Percentiles rank a stretch among this genome's conserved stretches.
Evolutionary conservation across 306 rosid species (phyloP).

Genomic region (Vicia faba): DNA sequence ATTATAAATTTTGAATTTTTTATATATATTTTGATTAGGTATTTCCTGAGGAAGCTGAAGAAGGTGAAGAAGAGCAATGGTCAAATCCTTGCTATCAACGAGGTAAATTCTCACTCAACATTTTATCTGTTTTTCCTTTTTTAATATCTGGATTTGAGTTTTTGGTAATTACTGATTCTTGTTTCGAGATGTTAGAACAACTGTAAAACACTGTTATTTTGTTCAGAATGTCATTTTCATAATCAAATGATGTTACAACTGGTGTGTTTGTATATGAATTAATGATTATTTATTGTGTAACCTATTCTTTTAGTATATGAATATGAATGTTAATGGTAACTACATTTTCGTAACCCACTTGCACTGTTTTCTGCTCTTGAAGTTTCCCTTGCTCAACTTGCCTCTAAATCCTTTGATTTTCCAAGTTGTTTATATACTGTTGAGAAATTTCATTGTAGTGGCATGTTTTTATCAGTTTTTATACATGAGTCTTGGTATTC

Average conservation of each 20-base stretch:
- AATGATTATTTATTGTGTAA: too few species aligned
- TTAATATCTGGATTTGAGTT: too few species aligned
- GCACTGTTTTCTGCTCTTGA: not conserved
- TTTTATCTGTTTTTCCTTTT: too few species aligned
- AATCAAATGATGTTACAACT: too few species aligned
- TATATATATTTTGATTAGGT: slow-evolving; percentile 56
- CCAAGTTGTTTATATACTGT: not conserved
- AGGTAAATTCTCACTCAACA: slow-evolving; percentile 43
- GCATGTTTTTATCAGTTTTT: too few species aligned
- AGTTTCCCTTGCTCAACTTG: not conserved
- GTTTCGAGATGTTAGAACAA: not conserved
- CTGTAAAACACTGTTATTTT: not conserved
- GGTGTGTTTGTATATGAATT: too few species aligned
- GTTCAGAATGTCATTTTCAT: too few species aligned
- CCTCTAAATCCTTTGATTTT: not conserved
- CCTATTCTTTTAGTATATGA: too few species aligned
- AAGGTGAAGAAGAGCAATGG: slow-evolving; percentile 97
- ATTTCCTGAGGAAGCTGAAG: slow-evolving; percentile 80
- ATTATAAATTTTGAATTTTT: too few species aligned
- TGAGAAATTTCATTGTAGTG: not conserved
- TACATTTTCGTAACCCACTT: not conserved
- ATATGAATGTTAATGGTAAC: not conserved
- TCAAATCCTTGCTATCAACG: slow-evolving; percentile 71
- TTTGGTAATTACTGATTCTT: not conserved
- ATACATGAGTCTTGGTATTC: too few species aligned